These are phyloP conservation scores for Cladosporium sphaerospermum DNA, from an alignment of 2,329 filamentous ascomycete genomes.

Conservation along the genomic window DNA sequence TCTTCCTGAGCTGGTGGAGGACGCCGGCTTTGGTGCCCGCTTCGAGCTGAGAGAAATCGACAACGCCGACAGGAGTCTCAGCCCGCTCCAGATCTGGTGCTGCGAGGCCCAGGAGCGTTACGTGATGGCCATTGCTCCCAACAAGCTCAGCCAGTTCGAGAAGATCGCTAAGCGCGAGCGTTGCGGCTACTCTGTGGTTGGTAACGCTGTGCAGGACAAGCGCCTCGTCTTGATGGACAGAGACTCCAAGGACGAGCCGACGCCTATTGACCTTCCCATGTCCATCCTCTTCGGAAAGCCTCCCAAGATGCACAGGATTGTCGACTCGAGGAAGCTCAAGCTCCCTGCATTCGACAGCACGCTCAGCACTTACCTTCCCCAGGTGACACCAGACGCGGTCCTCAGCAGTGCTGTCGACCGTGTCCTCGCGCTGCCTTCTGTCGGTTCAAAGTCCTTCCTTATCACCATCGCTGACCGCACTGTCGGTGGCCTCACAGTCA, in stretches of 20 bases:
- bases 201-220: conserved; percentile 65
- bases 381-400: conserved; percentile 34
- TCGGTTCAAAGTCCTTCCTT: conserved; percentile 94
- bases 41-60: conserved; percentile 95
- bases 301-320: conserved; percentile 70
- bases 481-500: conserved; percentile 79
- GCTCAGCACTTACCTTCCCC: conserved; percentile 60
- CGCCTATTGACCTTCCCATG: conserved; percentile 85
- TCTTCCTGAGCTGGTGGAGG: conserved; percentile 82
- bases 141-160: conserved; percentile 66
- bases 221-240: conserved; percentile 75
- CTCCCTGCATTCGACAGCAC: conserved; percentile 70
- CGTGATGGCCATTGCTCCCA: conserved; percentile 77
- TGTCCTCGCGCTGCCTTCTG: conserved; percentile 77
- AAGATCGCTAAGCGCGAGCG: conserved; percentile 72
- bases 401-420: conserved; percentile 65
- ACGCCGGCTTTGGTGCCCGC: conserved; percentile 81
- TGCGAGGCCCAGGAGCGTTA: conserved; percentile 96
- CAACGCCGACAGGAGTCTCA: conserved; percentile 85
- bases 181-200: conserved; percentile 88
- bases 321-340: conserved; percentile 61
- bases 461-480: conserved; percentile 94
- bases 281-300: conserved; percentile 81
- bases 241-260: conserved; percentile 66
- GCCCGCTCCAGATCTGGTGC: conserved; percentile 95